A percentile compares a stretch with the other conserved stretches of the same genome.
Conservation (phyloP, 768 basidiomycete genomes). For the Hemileccinum rubropunctum region DNA sequence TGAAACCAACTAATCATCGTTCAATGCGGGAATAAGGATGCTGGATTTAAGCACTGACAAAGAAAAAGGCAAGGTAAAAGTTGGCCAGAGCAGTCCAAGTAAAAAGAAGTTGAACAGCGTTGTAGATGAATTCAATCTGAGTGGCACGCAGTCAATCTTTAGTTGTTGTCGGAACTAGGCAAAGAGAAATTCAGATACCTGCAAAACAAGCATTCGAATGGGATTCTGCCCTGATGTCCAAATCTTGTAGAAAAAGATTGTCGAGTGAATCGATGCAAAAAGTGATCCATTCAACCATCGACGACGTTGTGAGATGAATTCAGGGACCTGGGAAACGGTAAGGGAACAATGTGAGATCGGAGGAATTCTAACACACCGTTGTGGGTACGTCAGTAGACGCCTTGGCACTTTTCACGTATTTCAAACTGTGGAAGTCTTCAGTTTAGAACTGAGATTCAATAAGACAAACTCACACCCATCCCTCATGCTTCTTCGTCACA, state of each 20-base stretch:
- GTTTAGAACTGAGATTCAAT: neutral
- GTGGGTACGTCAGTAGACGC: conserved; percentile 96
- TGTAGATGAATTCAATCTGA: conserved; percentile 90
- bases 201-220: conserved; percentile 77
- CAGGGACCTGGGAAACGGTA: conserved; percentile 54
- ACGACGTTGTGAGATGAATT: conserved; percentile 93
- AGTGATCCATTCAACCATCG: conserved; percentile 88
- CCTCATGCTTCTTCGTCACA: conserved; percentile 83
- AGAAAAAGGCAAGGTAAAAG: conserved; percentile 94
- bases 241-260: conserved; percentile 84
- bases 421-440: conserved; percentile 50
- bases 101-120: conserved; percentile 83
- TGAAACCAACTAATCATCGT: conserved; percentile 60
- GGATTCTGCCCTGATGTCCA: conserved; percentile 90
- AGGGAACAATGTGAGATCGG: neutral
- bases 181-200: conserved; percentile 24
- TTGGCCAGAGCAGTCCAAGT: conserved; percentile 94
- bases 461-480: conserved; percentile 61
- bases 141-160: neutral
- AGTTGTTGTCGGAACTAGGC: neutral
- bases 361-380: conserved; percentile 40
- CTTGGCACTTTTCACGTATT: conserved; percentile 92
- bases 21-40: conserved; percentile 17
- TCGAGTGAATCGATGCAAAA: conserved; percentile 91
- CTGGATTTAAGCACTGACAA: conserved; percentile 51